phyloP scores from a whole-genome alignment of 768 basidiomycete genomes.

The Suillus clintonianus region DNA sequence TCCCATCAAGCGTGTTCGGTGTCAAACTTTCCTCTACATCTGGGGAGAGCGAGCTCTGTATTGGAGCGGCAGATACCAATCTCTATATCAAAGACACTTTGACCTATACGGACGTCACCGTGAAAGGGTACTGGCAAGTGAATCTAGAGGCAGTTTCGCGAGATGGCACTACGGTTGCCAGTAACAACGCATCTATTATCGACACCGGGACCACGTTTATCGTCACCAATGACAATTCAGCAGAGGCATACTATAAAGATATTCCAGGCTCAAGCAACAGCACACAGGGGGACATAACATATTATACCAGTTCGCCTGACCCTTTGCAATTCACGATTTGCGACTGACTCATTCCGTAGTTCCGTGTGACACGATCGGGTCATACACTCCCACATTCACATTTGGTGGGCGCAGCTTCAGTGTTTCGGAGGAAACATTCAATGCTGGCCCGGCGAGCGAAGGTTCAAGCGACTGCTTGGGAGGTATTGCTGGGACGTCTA shows the following conservation, averaged over 20 bases:
- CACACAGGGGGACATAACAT: background rate
- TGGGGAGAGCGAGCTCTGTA: constrained; percentile 50
- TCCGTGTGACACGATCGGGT: constrained; percentile 32
- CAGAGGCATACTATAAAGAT: constrained; percentile 30
- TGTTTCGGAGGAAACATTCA: constrained; percentile 40
- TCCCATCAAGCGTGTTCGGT: constrained; percentile 42
- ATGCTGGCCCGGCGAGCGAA: constrained; percentile 38
- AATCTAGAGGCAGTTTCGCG: constrained; percentile 29
- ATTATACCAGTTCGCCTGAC: background rate
- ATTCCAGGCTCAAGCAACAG: constrained; percentile 28
- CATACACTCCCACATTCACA: constrained; percentile 33
- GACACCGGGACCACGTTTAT: constrained; percentile 35
- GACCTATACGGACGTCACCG: constrained; percentile 37
- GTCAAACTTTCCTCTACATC: constrained; percentile 46
- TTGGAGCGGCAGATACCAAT: constrained; percentile 52
- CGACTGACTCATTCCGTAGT: constrained; percentile 17
- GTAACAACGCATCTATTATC: constrained; percentile 32
- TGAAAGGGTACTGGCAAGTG: constrained; percentile 41
- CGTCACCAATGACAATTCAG: constrained; percentile 25
- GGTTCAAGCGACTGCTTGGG: constrained; percentile 38
- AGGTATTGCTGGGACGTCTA: constrained; percentile 30
- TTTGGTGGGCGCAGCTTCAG: constrained; percentile 41
- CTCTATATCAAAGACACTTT: constrained; percentile 47
- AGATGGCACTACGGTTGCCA: constrained; percentile 18
- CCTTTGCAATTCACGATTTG: background rate